Percentiles rank a stretch among this genome's conserved stretches.
Evolutionary conservation across 1,139 yeast species (phyloP).

Genomic region (Suhomyces wounanorum): DNA sequence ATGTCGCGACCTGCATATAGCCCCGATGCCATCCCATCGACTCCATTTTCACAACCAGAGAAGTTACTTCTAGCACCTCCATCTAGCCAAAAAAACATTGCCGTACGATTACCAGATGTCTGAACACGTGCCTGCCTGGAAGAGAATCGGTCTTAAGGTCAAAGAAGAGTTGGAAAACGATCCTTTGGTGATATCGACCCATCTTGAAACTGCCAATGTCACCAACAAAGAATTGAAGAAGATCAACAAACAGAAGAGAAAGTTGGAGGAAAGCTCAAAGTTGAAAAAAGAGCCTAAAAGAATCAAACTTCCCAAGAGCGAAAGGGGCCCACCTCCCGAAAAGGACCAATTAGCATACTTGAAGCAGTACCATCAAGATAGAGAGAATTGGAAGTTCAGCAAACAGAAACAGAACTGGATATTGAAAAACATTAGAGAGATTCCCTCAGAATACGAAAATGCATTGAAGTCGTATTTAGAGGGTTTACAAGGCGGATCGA

Average conservation of each 20-base stretch:
- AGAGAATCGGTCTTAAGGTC: slow-evolving; percentile 72
- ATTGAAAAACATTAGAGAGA: slow-evolving; percentile 60
- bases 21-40: slow-evolving; percentile 1
- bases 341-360: slow-evolving; percentile 80
- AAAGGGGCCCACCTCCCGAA: slow-evolving; percentile 75
- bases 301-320: slow-evolving; percentile 70
- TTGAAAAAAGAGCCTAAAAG: slow-evolving; percentile 69
- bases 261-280: slow-evolving; percentile 23
- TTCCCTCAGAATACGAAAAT: slow-evolving; percentile 58
- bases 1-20: slow-evolving; percentile 6
- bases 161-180: slow-evolving; percentile 43
- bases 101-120: background rate
- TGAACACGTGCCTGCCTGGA: slow-evolving; percentile 81
- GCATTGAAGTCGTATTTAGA: slow-evolving; percentile 60
- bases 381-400: slow-evolving; percentile 82
- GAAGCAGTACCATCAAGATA: slow-evolving; percentile 62
- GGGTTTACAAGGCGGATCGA: slow-evolving; percentile 75
- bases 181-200: slow-evolving; percentile 42
- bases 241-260: slow-evolving; percentile 41
- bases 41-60: background rate
- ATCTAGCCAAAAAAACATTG: background rate
- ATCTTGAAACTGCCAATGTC: slow-evolving; percentile 47
- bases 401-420: slow-evolving; percentile 96
- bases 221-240: slow-evolving; percentile 51
- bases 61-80: background rate